Evolutionary conservation across 1,284 basidiomycete genomes (phyloP).

Genomic region (Cryptococcus sp.): DNA sequence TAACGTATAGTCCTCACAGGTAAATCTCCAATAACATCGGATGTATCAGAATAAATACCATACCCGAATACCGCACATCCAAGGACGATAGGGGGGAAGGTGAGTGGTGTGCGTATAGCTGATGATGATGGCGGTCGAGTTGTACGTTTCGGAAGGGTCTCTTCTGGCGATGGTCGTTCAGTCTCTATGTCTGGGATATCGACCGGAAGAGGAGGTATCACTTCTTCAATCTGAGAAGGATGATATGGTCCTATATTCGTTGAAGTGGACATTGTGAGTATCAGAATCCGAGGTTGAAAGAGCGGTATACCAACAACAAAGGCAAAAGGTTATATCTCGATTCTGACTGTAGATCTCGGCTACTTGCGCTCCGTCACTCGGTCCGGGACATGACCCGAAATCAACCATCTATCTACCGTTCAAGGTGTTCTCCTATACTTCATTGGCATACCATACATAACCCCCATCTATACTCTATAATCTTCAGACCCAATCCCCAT

Average conservation of each 20-base stretch:
- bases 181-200: constrained; percentile 18
- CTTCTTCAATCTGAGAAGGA: constrained; percentile 33
- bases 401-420: too few relatives aligned
- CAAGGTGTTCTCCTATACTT: too few relatives aligned
- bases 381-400: too few relatives aligned
- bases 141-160: constrained; percentile 16
- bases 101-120: not conserved
- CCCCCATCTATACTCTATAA: not conserved
- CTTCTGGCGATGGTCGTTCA: constrained; percentile 17
- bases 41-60: constrained; percentile 64
- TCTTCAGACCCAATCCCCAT: not conserved
- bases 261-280: not conserved
- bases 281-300: too few relatives aligned
- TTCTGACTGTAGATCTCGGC: too few relatives aligned
- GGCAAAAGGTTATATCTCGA: too few relatives aligned
- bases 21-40: constrained; percentile 56
- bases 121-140: not conserved
- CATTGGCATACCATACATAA: too few relatives aligned
- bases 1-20: constrained; percentile 70
- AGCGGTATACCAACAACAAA: too few relatives aligned
- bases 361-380: too few relatives aligned
- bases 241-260: constrained; percentile 15
- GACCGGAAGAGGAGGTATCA: constrained; percentile 14
- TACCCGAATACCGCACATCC: constrained; percentile 68
- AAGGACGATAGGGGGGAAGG: constrained; percentile 55